Conservation (phyloP, 1,284 basidiomycete genomes). For the Apiotrichum sp. region DNA sequence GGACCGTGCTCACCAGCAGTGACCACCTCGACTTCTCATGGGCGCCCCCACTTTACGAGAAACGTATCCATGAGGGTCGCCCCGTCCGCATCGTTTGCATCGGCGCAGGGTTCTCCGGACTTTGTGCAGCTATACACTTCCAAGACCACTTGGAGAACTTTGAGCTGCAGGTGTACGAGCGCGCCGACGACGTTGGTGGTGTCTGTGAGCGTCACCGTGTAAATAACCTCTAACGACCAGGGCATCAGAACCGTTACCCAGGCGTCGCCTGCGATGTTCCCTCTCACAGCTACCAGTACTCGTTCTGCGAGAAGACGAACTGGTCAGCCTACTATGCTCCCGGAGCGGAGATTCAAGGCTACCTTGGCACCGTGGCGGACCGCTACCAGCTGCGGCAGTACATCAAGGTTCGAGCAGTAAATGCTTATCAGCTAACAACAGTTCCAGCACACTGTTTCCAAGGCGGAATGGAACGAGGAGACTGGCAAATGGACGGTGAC, state of each 20-base stretch:
- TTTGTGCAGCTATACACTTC: constrained; percentile 11
- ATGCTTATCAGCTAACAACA: too few species aligned
- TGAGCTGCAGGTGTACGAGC: constrained; percentile 11
- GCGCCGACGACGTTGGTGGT: constrained; percentile 10
- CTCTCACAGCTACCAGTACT: constrained; percentile 26
- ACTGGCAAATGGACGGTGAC: constrained; percentile 29
- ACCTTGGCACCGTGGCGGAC: constrained; percentile 20
- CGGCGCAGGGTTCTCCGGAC: constrained; percentile 13
- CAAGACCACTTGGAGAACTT: constrained; percentile 5
- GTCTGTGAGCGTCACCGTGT: constrained; percentile 7
- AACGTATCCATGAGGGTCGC: constrained; percentile 1
- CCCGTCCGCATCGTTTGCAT: constrained; percentile 5
- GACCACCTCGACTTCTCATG: constrained; percentile 4
- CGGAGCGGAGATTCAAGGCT: constrained; percentile 27
- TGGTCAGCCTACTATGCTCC: constrained; percentile 28
- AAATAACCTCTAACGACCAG: not conserved
- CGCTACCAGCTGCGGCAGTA: constrained; percentile 20
- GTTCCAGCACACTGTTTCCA: not conserved
- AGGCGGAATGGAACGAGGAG: constrained; percentile 21
- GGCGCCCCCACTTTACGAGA: constrained; percentile 9
- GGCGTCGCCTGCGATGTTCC: constrained; percentile 30
- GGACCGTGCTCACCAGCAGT: not conserved
- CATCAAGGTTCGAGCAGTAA: constrained; percentile 21
- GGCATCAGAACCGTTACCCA: constrained; percentile 31
- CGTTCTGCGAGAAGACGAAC: constrained; percentile 20